Evolutionary conservation across 495 filamentous ascomycete genomes (phyloP).

Genomic region (Penicillium goetzii): DNA sequence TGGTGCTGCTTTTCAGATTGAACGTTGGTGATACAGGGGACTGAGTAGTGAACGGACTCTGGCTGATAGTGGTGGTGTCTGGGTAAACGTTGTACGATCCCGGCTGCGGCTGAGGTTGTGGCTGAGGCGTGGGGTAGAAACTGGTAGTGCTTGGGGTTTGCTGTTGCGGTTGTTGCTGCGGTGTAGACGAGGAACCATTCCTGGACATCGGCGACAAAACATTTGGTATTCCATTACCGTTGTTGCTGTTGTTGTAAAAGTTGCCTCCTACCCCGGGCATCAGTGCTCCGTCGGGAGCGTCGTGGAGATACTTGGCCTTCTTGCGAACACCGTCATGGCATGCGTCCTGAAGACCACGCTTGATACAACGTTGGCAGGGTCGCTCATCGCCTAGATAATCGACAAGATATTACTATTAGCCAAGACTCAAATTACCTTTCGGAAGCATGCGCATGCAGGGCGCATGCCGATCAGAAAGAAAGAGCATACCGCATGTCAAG

Average conservation of each 20-base stretch:
- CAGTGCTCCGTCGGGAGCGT: slow-evolving; percentile 80
- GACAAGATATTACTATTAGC: slow-evolving; percentile 20
- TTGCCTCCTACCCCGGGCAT: slow-evolving; percentile 61
- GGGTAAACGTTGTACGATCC: slow-evolving; percentile 49
- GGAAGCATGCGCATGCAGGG: not conserved
- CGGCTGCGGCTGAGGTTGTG: slow-evolving; percentile 30
- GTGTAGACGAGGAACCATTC: slow-evolving; percentile 34
- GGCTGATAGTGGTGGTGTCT: slow-evolving; percentile 42
- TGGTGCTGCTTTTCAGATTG: slow-evolving; percentile 48
- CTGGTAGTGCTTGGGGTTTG: slow-evolving; percentile 20
- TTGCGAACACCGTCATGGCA: slow-evolving; percentile 97
- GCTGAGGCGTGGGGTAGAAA: slow-evolving; percentile 44
- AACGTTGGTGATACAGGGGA: slow-evolving; percentile 73
- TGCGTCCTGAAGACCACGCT: slow-evolving; percentile 82
- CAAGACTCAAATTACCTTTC: slow-evolving; percentile 12
- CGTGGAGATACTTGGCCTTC: slow-evolving; percentile 98
- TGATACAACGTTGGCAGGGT: slow-evolving; percentile 92
- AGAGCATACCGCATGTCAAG: slow-evolving; percentile 88
- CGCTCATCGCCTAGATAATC: slow-evolving; percentile 71
- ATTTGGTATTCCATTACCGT: slow-evolving; percentile 31
- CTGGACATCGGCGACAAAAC: slow-evolving; percentile 38
- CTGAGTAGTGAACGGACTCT: slow-evolving; percentile 62
- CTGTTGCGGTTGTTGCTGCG: slow-evolving; percentile 17
- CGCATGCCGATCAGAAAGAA: slow-evolving; percentile 10
- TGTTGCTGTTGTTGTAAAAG: slow-evolving; percentile 12